Base-by-base conservation (phyloP, 495 filamentous ascomycete species). In the Cairneyella variabilis region DNA sequence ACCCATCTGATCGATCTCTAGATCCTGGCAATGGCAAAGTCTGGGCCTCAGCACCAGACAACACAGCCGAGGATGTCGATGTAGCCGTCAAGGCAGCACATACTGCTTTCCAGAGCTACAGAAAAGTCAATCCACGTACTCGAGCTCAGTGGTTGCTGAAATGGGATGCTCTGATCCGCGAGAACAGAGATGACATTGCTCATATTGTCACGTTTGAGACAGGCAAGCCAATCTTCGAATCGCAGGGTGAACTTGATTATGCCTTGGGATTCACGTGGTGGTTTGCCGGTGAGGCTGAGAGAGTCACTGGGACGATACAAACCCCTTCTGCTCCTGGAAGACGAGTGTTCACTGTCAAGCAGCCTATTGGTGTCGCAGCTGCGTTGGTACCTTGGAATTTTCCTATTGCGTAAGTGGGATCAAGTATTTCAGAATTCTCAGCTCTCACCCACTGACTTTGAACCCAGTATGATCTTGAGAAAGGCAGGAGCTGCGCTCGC, bases 401-500 rank as follows among this genome's bases (percentile, higher is more conserved):
- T 54, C 74, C 73, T 7, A 69, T 74, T 26, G 74, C 62, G 52
- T 62, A 37, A 62, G 59, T 58, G 18, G 0, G 26, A 4, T 23
- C 17, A 18, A 10, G 28, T 26, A 64, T 17, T 69, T n/a, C n/a
- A n/a, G n/a, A n/a, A n/a, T n/a, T n/a, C n/a, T n/a, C n/a, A n/a
- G n/a, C n/a, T n/a, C n/a, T n/a, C n/a, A n/a, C 28, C 28, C 14
- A 7, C 7, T 6, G 14, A 32, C 28, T 32, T 32, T 32, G 79
- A 62, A 41, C 70, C 8, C 45, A 80, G 78, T 2, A 86, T 89
- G 82, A 73, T 87, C 14, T 67, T 89, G 21, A 72, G 86, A 10
- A 90, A 90, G 63, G 83, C 80, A 4, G 76, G 77, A 27, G 83
- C 84, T 2, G 86, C 86, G 7, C 64, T 90, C 12, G 86, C 86